Percentiles rank a stretch among this genome's conserved stretches.
These are phyloP conservation scores for Monosporozyma siamensis DNA, from an alignment of 805 yeast genomes.

Conservation along the genomic window DNA sequence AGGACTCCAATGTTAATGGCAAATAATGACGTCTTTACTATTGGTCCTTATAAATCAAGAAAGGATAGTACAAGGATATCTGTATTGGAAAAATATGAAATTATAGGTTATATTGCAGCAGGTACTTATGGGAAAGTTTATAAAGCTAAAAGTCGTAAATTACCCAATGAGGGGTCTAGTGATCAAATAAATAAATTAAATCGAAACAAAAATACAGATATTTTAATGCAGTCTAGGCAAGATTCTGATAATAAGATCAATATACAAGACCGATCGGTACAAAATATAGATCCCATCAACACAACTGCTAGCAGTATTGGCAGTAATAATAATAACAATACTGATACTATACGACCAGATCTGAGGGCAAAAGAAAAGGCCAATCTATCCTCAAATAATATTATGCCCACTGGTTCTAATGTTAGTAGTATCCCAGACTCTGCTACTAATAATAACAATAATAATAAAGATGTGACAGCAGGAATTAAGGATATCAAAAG, in stretches of 20 bases:
- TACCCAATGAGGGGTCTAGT: neutral
- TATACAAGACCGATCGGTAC: neutral
- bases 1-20: conserved; percentile 45
- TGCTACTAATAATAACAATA: neutral
- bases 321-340: neutral
- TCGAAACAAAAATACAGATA: neutral
- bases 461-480: neutral
- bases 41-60: conserved; percentile 51
- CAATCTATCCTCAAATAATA: neutral
- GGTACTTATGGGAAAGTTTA: conserved; percentile 98
- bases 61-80: conserved; percentile 58
- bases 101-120: conserved; percentile 93
- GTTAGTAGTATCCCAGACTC: neutral
- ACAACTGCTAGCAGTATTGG: neutral
- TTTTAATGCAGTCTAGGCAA: neutral
- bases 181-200: neutral
- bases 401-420: neutral
- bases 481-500: neutral
- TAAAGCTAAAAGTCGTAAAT: conserved; percentile 50
- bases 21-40: conserved; percentile 42
- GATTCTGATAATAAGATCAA: neutral
- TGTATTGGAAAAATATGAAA: conserved; percentile 77
- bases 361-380: neutral
- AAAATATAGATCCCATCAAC: neutral
- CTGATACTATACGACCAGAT: no score